Conservation (phyloP, 2,329 filamentous ascomycete genomes). For the Pseudofabraea citricarpa region DNA sequence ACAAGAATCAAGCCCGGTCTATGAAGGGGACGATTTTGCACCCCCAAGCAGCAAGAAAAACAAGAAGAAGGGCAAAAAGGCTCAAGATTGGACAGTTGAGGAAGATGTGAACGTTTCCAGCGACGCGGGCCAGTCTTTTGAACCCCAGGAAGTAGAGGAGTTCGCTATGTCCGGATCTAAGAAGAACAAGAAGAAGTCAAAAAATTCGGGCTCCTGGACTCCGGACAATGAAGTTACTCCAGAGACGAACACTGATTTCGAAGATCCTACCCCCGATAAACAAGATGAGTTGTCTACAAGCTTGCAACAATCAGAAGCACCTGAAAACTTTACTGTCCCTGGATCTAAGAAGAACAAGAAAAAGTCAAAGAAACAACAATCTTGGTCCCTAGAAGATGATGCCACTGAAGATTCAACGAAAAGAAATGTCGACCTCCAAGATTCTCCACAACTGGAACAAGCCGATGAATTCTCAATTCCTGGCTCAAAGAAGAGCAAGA, state of each 20-base stretch:
- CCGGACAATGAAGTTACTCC: neutral
- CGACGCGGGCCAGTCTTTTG: too few species aligned
- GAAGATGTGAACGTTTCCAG: too few species aligned
- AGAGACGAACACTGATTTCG: neutral
- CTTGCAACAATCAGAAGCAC: constrained; percentile 3
- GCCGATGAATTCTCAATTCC: constrained; percentile 5
- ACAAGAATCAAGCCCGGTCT: neutral
- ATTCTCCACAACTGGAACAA: constrained; percentile 5
- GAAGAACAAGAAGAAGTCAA: constrained; percentile 19
- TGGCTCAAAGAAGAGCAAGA: constrained; percentile 26
- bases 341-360: constrained; percentile 14
- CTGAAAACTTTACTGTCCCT: constrained; percentile 6
- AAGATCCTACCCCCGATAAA: constrained; percentile 8
- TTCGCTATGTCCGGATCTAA: constrained; percentile 15
- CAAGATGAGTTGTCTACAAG: constrained; percentile 7
- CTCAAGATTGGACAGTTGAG: constrained; percentile 8
- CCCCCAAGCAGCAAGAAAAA: constrained; percentile 3
- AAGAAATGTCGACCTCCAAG: too few species aligned
- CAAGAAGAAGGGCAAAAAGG: constrained; percentile 6
- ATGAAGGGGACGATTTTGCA: neutral
- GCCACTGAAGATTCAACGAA: constrained; percentile 1
- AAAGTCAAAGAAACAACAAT: constrained; percentile 13
- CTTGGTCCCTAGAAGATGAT: too few species aligned
- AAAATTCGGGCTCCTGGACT: neutral
- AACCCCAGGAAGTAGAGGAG: neutral